Evolutionary conservation across 345 rosid genomes (phyloP).

Genomic region (Citrus inodora): DNA sequence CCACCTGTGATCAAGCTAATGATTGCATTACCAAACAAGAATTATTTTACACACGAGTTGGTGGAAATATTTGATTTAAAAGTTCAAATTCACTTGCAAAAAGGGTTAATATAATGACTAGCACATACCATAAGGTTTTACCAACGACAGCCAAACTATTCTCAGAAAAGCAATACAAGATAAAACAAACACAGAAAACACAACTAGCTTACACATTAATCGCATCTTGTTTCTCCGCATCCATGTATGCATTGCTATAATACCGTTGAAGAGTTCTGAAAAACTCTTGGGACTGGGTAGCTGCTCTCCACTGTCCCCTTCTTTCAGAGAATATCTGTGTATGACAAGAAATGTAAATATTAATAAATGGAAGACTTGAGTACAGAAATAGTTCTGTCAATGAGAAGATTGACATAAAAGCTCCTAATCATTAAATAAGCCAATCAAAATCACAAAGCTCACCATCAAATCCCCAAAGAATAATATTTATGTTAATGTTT

Average conservation of each 20-base stretch:
- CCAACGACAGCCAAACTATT: background rate
- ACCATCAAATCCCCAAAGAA: background rate
- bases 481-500: background rate
- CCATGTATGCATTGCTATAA: constrained; percentile 95
- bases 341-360: constrained; percentile 18
- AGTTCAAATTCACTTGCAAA: background rate
- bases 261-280: constrained; percentile 95
- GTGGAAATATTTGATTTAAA: background rate
- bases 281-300: constrained; percentile 98
- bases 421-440: background rate
- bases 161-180: constrained; percentile 1
- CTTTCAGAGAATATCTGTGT: constrained; percentile 83
- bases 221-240: constrained; percentile 90
- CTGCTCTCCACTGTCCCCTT: constrained; percentile 98
- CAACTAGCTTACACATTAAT: constrained; percentile 71
- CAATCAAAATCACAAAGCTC: background rate
- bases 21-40: background rate
- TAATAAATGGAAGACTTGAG: constrained; percentile 7
- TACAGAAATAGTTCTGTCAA: background rate
- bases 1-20: background rate
- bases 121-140: background rate
- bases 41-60: background rate
- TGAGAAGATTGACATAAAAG: background rate
- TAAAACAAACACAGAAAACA: constrained; percentile 1
- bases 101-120: background rate